Base-by-base conservation (phyloP, 177 flowering plant genomes). In the Vitis hybrid region DNA sequence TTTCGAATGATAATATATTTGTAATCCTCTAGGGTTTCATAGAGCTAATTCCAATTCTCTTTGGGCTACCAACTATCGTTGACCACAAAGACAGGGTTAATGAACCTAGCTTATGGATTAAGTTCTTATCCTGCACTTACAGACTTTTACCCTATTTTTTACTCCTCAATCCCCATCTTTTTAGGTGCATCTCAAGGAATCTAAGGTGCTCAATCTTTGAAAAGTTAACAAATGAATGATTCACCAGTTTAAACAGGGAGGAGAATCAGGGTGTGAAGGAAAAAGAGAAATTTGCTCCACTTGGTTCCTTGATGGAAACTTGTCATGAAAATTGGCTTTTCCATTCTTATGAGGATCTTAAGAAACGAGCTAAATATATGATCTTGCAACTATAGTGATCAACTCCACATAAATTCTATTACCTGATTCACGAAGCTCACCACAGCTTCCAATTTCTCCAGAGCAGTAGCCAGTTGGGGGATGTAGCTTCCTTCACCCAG, bases 341-440 rank as follows among this genome's bases (percentile, higher is more conserved):
- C 45, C 45, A 39, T 39, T 39, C 45, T 39, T 39, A 5, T 39
- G 45, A 39, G 45, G 45, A 5, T 39, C 45, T 39, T 39, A 39
- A 39, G 45, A 39, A 39, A 39, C 45, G 0, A 39, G 45, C 7
- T 7, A 39, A 5, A 5, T 39, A 0, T 6, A 39, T 39, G 45
- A 39, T 39, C 45, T 39, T 39, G 45, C 45, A 39, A 39, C 45
- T 39, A 39, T 39, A 7, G 45, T 39, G 45, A 39, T 39, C 45
- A 39, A 39, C 7, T 7, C 45, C 7, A 26, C 3, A 50, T 10
- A 20, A 51, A 29, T 48, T 7, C 15, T 22, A 15, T 70, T 78
- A 89, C 97, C 97, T 91, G 96, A 60, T 66, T 79, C 64, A 89
- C 89, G 70, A 92, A 90, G 77, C 82, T 78, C 70, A 80, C 86